Conservation (phyloP, 2,329 filamentous ascomycete genomes). For the Cadophora gregata region DNA sequence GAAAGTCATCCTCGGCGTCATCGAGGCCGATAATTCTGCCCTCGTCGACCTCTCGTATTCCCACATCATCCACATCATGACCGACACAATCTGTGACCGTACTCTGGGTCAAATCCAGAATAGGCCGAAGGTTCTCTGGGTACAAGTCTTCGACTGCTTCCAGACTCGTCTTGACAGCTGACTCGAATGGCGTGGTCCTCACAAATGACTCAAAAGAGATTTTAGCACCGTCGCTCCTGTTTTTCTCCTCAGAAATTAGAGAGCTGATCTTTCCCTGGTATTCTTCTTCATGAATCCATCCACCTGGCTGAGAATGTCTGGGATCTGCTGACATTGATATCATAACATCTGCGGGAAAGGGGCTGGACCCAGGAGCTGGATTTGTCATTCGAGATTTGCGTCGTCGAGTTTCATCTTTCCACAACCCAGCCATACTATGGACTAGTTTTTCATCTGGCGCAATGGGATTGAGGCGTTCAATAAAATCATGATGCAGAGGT, state of each 20-base stretch:
- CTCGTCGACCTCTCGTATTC: constrained; percentile 64
- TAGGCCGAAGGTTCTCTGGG: constrained; percentile 65
- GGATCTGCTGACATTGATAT: constrained; percentile 88
- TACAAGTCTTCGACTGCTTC: constrained; percentile 90
- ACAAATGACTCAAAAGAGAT: constrained; percentile 72
- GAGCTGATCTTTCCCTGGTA: constrained; percentile 69
- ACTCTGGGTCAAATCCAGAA: constrained; percentile 47
- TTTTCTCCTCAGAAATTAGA: constrained; percentile 69
- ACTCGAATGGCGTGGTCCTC: constrained; percentile 56
- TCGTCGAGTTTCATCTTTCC: constrained; percentile 86
- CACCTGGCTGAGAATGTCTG: constrained; percentile 72
- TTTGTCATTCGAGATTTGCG: constrained; percentile 75
- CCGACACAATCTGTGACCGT: constrained; percentile 7
- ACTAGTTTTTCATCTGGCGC: constrained; percentile 79
- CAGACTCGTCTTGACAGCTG: constrained; percentile 73
- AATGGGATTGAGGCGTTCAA: constrained; percentile 71
- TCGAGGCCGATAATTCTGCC: constrained; percentile 54
- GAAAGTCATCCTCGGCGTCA: constrained; percentile 53
- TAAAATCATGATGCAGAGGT: constrained; percentile 85
- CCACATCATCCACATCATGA: constrained; percentile 28
- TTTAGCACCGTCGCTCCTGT: constrained; percentile 50
- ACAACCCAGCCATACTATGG: constrained; percentile 90
- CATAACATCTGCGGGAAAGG: constrained; percentile 81
- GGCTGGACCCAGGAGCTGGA: constrained; percentile 68
- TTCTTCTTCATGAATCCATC: constrained; percentile 93